Conservation (phyloP, 2,329 filamentous ascomycete genomes). For the Dissoconium aciculare region DNA sequence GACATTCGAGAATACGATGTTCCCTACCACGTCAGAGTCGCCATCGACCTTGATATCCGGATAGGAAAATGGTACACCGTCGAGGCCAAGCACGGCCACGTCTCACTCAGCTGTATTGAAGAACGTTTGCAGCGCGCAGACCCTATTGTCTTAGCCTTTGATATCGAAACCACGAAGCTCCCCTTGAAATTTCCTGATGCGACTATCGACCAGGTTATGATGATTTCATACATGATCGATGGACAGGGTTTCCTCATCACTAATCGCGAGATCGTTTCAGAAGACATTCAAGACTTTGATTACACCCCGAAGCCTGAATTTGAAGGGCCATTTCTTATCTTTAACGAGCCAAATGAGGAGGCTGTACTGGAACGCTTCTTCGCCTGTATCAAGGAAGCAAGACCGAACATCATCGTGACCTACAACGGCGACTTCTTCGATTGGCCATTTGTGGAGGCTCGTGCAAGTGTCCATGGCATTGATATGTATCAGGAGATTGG, state of each 20-base stretch:
- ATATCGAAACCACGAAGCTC: constrained; percentile 94
- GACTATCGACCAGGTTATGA: constrained; percentile 93
- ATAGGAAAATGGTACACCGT: constrained; percentile 96
- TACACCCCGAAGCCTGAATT: constrained; percentile 97
- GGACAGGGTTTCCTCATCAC: constrained; percentile 96
- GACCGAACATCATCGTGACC: constrained; percentile 94
- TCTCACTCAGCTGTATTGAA: constrained; percentile 70
- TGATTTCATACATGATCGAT: constrained; percentile 99
- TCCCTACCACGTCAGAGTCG: constrained; percentile 95
- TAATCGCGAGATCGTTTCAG: constrained; percentile 91
- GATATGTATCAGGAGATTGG: constrained; percentile 99
- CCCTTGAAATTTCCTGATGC: constrained; percentile 95
- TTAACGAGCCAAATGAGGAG: constrained; percentile 94
- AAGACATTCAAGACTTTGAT: constrained; percentile 94
- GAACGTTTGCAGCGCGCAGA: constrained; percentile 82
- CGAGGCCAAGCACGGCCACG: constrained; percentile 79
- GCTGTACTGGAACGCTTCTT: constrained; percentile 82
- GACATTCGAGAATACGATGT: constrained; percentile 99
- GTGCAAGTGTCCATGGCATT: constrained; percentile 85
- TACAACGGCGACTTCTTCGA: constrained; percentile 99
- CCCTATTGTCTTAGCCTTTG: constrained; percentile 95
- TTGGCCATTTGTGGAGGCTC: constrained; percentile 94
- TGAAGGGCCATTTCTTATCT: constrained; percentile 87
- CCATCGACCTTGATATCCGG: constrained; percentile 88
- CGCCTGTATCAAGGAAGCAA: constrained; percentile 82